A percentile compares a stretch with the other conserved stretches of the same genome.
Conservation (phyloP, 1,139 yeast species). For the Zygotorulaspora mrakii region DNA sequence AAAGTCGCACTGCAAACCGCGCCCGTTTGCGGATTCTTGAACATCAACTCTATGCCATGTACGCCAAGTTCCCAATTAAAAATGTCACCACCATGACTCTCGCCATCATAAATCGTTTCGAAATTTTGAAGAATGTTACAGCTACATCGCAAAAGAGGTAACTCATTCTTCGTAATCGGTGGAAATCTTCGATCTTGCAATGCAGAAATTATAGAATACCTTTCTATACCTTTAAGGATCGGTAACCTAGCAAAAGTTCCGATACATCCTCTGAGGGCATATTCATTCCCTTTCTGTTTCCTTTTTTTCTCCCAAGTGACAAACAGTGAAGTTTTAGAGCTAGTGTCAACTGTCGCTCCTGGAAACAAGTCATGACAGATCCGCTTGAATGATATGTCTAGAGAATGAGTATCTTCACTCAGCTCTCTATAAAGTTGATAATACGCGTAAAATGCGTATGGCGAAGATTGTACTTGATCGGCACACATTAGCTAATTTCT, state of each 20-base stretch:
- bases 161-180: conserved; percentile 57
- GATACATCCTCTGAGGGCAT: conserved; percentile 78
- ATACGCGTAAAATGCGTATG: conserved; percentile 37
- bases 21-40: conserved; percentile 44
- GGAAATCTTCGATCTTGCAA: conserved; percentile 72
- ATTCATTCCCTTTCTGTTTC: conserved; percentile 14
- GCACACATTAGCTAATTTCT: conserved; percentile 9
- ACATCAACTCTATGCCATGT: conserved; percentile 63
- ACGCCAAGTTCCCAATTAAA: conserved; percentile 76
- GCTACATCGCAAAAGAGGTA: conserved; percentile 43
- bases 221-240: conserved; percentile 54
- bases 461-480: conserved; percentile 19
- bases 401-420: conserved; percentile 1
- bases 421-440: conserved; percentile 27
- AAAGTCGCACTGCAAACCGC: conserved; percentile 65
- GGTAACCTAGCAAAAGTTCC: conserved; percentile 65
- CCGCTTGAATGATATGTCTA: conserved; percentile 15
- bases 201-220: conserved; percentile 67
- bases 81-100: conserved; percentile 24
- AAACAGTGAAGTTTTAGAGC: conserved; percentile 57
- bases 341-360: conserved; percentile 8
- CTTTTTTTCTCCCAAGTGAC: conserved; percentile 74
- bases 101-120: conserved; percentile 25
- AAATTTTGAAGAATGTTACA: conserved; percentile 39
- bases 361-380: conserved; percentile 23